These are phyloP conservation scores for Metarhizium guizhouense DNA, from an alignment of 2,329 filamentous ascomycete species.

Conservation along the genomic window DNA sequence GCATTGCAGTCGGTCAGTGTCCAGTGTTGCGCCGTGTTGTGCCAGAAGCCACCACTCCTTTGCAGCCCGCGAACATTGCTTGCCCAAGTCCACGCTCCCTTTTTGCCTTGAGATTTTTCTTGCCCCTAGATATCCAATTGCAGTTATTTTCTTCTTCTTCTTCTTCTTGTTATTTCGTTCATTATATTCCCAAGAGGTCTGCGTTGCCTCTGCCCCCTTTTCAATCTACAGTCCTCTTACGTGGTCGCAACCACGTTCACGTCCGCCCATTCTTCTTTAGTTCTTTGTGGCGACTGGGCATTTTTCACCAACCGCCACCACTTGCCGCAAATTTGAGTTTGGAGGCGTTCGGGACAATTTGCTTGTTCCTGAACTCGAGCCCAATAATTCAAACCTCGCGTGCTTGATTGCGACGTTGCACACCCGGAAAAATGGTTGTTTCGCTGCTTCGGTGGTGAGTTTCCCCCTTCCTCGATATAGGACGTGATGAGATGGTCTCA, in stretches of 20 bases:
- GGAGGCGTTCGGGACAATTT: neutral
- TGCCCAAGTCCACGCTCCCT: too few species aligned
- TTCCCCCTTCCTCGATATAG: neutral
- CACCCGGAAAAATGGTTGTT: constrained; percentile 7
- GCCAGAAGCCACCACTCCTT: too few species aligned
- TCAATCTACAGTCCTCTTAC: too few species aligned
- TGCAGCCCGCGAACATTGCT: too few species aligned
- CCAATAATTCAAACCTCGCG: neutral
- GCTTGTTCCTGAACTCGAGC: neutral
- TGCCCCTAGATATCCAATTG: too few species aligned
- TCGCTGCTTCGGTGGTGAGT: constrained; percentile 23
- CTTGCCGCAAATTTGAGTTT: neutral
- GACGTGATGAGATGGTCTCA: constrained; percentile 4
- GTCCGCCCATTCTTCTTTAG: neutral
- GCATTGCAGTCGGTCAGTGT: neutral
- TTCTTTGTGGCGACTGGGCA: neutral
- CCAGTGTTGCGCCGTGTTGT: too few species aligned
- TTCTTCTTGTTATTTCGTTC: too few species aligned
- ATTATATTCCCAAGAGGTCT: too few species aligned
- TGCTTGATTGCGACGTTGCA: neutral
- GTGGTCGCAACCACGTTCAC: too few species aligned
- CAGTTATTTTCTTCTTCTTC: too few species aligned
- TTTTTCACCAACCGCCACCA: neutral
- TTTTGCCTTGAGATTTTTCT: too few species aligned
- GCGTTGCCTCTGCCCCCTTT: neutral